Conservation (phyloP, 2,329 filamentous ascomycete genomes). For the Paracorniculantispora psalliotae region DNA sequence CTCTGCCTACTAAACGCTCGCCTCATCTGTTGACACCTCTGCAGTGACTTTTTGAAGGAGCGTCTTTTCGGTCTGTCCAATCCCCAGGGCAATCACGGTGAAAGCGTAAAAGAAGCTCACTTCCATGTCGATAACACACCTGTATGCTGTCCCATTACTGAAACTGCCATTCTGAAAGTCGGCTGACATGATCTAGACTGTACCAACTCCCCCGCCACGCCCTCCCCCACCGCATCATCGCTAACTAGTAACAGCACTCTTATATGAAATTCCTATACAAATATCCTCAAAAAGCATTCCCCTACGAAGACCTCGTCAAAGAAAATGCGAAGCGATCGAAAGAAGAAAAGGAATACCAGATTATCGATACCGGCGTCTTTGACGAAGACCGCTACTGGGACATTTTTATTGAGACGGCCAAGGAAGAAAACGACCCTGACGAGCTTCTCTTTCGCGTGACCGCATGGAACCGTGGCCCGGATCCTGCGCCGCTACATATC, state of each 20-base stretch:
- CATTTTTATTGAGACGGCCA: conserved; percentile 93
- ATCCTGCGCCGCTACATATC: conserved; percentile 87
- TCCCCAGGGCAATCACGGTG: conserved; percentile 93
- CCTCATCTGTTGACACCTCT: conserved; percentile 32
- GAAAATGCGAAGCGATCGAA: conserved; percentile 76
- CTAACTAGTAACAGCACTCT: conserved; percentile 61
- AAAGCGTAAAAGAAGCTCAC: conserved; percentile 94
- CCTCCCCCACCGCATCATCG: conserved; percentile 14
- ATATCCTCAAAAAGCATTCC: conserved; percentile 86
- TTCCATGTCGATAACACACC: conserved; percentile 96
- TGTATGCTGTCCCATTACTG: conserved; percentile 29
- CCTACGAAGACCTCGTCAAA: conserved; percentile 80
- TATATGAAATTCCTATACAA: conserved; percentile 99
- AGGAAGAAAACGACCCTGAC: conserved; percentile 86
- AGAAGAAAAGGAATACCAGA: conserved; percentile 82
- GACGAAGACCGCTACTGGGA: conserved; percentile 93
- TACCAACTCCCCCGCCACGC: conserved; percentile 25
- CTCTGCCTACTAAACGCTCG: not conserved
- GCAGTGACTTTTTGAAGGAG: conserved; percentile 87
- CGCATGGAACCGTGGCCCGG: conserved; percentile 90
- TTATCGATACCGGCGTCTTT: conserved; percentile 84
- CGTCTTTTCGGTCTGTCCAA: conserved; percentile 92
- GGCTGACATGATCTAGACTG: conserved; percentile 35
- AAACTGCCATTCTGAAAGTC: conserved; percentile 17
- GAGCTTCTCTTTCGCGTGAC: conserved; percentile 92